Base-by-base conservation (phyloP, 768 basidiomycete genomes). In the Cystobasidium ongulense region DNA sequence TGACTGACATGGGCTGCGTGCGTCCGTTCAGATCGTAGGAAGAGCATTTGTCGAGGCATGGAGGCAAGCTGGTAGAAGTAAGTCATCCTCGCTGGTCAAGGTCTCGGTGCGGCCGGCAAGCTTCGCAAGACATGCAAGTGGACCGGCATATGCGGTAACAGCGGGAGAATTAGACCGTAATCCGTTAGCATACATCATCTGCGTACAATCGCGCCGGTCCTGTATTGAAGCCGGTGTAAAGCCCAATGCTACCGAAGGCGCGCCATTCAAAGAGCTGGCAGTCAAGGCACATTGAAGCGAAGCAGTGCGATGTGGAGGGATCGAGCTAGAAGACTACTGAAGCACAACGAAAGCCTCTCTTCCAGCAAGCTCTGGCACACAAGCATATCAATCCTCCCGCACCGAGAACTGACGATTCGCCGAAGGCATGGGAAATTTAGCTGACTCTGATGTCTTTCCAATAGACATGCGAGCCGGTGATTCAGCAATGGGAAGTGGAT, bases 31-130 rank as follows among this genome's bases (percentile, higher is more conserved):
- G 63, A 93, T 93, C 77, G 82, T 98, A 64, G 93, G 96, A 70
- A 94, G 89, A 82, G 96, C 96, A 52, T 87, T 98, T 67, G 83
- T 85, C 38, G 93, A 92, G 79, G 96, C 94, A 1, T 91, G 91
- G 41, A 85, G 86, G 77, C 96, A 99, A 81, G 95, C 94, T 13
- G 87, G 90, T 52, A 89, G 91, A 85, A 99, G 96, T 98, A 80
- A 78, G 89, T 80, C 11, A 36, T 36, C 7, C 2, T 52, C 36
- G 41, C 11, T 17, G 63, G 21, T 23, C 27, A n/a, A 43, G 67
- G 39, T 27, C 63, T 70, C 23, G 27, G 21, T 15, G 38, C 29
- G 31, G 23, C 39, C 31, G 53, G 33, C 72, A 35, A 27, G 31
- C 76, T 53, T 76, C 25, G 18, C 17, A 23, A 52, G 54, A 21